phyloP scores from a whole-genome alignment of 441 rosid species.

The Gossypium schwendimanii region DNA sequence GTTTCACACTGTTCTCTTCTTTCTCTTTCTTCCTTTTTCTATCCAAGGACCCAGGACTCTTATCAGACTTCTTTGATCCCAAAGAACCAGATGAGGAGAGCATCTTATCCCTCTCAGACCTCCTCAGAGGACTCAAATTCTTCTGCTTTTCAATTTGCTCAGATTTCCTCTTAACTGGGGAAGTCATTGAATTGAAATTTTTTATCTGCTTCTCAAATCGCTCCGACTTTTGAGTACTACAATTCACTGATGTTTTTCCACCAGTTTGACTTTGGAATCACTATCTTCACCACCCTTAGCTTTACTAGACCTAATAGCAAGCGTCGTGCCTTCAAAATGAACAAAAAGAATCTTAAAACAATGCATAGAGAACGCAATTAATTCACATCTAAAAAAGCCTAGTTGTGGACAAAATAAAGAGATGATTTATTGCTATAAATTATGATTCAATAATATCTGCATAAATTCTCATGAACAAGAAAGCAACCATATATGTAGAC shows the following conservation, averaged over 20 bases:
- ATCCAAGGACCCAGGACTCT: slow-evolving; percentile 20
- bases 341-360: neutral
- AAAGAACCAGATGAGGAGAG: slow-evolving; percentile 29
- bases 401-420: neutral
- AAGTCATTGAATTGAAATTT: slow-evolving; percentile 22
- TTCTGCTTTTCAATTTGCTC: slow-evolving; percentile 36
- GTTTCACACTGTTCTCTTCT: slow-evolving; percentile 34
- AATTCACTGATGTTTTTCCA: slow-evolving; percentile 31
- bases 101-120: slow-evolving; percentile 52
- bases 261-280: slow-evolving; percentile 21
- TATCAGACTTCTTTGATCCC: slow-evolving; percentile 32
- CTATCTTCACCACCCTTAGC: slow-evolving; percentile 31
- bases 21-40: slow-evolving; percentile 26
- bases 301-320: slow-evolving; percentile 24
- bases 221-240: slow-evolving; percentile 44
- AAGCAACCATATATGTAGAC: neutral
- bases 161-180: slow-evolving; percentile 30
- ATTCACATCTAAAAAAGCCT: neutral
- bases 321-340: slow-evolving; percentile 26
- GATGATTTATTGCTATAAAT: neutral
- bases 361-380: neutral
- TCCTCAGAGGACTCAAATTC: slow-evolving; percentile 37
- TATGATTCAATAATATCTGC: neutral
- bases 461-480: neutral
- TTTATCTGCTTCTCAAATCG: slow-evolving; percentile 35